phyloP scores from a whole-genome alignment of 768 basidiomycete genomes.

The Hericium rajendrae region DNA sequence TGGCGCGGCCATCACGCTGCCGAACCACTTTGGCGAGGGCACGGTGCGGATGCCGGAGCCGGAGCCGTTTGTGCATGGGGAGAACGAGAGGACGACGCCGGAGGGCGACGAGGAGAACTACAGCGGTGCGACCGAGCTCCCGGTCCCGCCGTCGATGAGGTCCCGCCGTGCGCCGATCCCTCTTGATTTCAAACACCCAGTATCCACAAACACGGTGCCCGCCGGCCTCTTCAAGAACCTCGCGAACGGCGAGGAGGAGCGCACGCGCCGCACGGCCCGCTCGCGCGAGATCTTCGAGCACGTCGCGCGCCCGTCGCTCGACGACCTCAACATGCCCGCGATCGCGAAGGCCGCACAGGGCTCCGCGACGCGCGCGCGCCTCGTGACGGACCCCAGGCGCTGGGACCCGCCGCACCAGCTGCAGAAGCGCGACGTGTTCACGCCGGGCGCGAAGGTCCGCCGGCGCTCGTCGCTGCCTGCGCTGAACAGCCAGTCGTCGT shows the following conservation, averaged over 20 bases:
- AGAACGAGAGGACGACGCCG: conserved; percentile 15
- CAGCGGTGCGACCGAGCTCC: conserved; percentile 20
- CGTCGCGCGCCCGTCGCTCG: conserved; percentile 60
- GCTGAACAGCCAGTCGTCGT: conserved; percentile 36
- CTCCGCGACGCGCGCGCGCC: conserved; percentile 37
- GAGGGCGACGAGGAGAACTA: conserved; percentile 13
- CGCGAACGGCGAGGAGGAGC: conserved; percentile 46
- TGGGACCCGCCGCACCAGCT: conserved; percentile 19
- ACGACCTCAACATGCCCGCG: conserved; percentile 59
- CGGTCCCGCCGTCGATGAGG: conserved; percentile 25
- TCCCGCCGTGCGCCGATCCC: conserved; percentile 68
- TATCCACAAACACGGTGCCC: conserved; percentile 66
- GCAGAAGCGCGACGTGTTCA: conserved; percentile 31
- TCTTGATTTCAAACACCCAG: conserved; percentile 62
- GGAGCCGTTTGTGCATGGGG: not conserved
- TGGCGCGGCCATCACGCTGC: conserved; percentile 54
- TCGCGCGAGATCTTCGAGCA: conserved; percentile 70
- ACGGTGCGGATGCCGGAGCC: conserved; percentile 12
- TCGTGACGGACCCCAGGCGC: conserved; percentile 50
- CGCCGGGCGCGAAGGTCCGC: conserved; percentile 10
- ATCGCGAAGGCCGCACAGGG: conserved; percentile 57
- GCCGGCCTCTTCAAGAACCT: conserved; percentile 82
- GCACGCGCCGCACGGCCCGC: conserved; percentile 61
- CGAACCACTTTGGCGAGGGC: conserved; percentile 15
- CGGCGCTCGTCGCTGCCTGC: conserved; percentile 31